Conservation (phyloP, 768 basidiomycete genomes). For the Mycena sanguinolenta region DNA sequence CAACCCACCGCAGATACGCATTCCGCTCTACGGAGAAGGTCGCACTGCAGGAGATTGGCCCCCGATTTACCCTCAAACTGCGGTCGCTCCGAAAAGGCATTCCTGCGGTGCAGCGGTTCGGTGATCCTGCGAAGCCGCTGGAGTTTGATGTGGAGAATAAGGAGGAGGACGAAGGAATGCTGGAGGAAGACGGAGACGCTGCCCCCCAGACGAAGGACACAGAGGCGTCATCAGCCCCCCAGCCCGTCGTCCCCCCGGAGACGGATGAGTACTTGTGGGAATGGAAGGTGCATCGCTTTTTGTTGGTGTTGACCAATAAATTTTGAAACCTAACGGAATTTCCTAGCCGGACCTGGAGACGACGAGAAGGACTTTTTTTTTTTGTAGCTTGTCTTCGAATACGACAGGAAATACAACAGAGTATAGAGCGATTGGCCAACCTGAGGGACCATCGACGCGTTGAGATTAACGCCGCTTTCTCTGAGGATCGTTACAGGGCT, state of each 20-base stretch:
- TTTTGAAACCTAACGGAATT: constrained; percentile 25
- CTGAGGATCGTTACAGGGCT: too few species aligned
- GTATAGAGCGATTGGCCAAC: too few species aligned
- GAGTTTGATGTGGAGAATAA: constrained; percentile 64
- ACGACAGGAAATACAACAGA: too few species aligned
- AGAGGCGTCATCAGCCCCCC: constrained; percentile 34
- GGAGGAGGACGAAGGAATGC: constrained; percentile 45
- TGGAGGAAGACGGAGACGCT: constrained; percentile 33
- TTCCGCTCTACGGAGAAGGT: constrained; percentile 94
- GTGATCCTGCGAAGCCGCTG: constrained; percentile 70
- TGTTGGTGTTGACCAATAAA: neutral
- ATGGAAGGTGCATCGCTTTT: constrained; percentile 81
- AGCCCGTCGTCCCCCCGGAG: constrained; percentile 67
- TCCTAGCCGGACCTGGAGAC: constrained; percentile 93
- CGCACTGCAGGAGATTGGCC: constrained; percentile 96
- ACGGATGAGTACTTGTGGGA: constrained; percentile 88
- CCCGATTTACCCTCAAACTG: constrained; percentile 95
- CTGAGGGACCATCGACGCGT: too few species aligned
- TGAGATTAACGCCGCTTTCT: too few species aligned
- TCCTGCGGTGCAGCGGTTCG: constrained; percentile 81
- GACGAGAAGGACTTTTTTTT: constrained; percentile 92
- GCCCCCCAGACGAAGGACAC: constrained; percentile 36
- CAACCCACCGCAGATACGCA: constrained; percentile 74
- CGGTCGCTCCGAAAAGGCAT: constrained; percentile 90
- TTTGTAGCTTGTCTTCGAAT: constrained; percentile 58